Base-by-base conservation (phyloP, 2,329 filamentous ascomycete species). In the Monosporascus sp. region DNA sequence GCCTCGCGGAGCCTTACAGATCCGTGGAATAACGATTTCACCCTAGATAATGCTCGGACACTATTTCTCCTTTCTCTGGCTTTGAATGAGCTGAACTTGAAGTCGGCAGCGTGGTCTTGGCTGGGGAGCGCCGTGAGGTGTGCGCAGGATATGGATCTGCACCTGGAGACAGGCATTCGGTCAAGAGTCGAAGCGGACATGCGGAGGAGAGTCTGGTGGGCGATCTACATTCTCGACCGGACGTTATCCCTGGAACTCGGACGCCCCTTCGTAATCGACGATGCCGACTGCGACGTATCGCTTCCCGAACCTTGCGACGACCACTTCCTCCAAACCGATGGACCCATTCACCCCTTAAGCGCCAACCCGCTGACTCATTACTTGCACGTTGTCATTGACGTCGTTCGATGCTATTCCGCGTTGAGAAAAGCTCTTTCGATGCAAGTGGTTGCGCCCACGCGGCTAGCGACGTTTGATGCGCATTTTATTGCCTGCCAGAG, bases 201-300 rank as follows among this genome's bases (percentile, higher is more conserved):
- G 83, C 84, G 92, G 51, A 84, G 89, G 55, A 81, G 92, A 52
- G 83, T 94, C 2, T 99, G 93, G 93, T 99, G 94, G 91, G 84
- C 89, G 15, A 83, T 96, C 52, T 97, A 97, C 70, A 83, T 90
- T 45, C 84, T 92, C 73, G 94, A 99, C 72, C 84, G 91, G 57
- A 80, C 89, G 25, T 74, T 95, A 48, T 85, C 90, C 0, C 75
- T 96, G 14, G 92, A 96, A 66, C 78, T 91, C 37, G 89, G 90
- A 8, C 84, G 88, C 49, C 90, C 93, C 0, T 82, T 89, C 52
- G 72, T 92, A 58, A 96, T 97, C 64, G 81, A 92, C 64, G 93
- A 97, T 62, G 80, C 83, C 35, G 93, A 97, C 68, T 96, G 90
- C 73, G 90, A 97, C 60, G 85, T 92, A 6, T 78, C 82, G 22